A percentile compares a stretch with the other conserved stretches of the same genome.
Evolutionary conservation across 345 rosid genomes (phyloP).

Genomic region (Abelmoschus esculentus): DNA sequence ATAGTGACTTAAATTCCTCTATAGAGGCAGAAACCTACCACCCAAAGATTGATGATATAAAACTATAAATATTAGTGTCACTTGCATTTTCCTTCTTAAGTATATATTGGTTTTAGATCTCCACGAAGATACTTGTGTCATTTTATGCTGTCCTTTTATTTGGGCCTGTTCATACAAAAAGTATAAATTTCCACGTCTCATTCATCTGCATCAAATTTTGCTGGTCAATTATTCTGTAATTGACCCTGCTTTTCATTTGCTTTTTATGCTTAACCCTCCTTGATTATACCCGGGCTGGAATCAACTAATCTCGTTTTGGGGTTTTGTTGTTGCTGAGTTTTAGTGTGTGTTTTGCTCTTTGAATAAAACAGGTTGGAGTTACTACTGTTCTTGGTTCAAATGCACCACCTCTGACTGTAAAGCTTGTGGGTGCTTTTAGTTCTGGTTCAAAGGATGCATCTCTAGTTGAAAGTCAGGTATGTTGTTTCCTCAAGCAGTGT

Average conservation of each 20-base stretch:
- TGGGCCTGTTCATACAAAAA: not conserved
- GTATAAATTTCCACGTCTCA: not conserved
- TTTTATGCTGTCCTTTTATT: not conserved
- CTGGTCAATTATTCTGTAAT: not conserved
- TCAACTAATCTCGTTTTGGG: conserved; percentile 1
- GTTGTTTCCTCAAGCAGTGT: not conserved
- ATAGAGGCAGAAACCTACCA: not conserved
- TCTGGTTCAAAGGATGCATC: conserved; percentile 47
- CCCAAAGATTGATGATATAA: not conserved
- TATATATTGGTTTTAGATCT: not conserved
- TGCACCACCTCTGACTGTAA: conserved; percentile 75
- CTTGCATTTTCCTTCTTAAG: conserved; percentile 1
- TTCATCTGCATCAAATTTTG: not conserved
- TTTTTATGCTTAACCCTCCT: not conserved
- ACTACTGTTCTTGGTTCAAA: conserved; percentile 74
- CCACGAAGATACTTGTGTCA: not conserved
- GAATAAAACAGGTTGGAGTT: conserved; percentile 60
- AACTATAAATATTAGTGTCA: not conserved
- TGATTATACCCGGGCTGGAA: not conserved
- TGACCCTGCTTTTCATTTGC: not conserved
- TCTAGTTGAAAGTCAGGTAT: conserved; percentile 64
- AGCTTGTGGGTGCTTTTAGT: conserved; percentile 45
- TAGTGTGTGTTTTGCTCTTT: not conserved
- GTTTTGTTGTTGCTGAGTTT: not conserved
- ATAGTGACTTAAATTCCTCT: not conserved